These are phyloP conservation scores for Betula pendula DNA, from an alignment of 306 rosid species.

Conservation along the genomic window DNA sequence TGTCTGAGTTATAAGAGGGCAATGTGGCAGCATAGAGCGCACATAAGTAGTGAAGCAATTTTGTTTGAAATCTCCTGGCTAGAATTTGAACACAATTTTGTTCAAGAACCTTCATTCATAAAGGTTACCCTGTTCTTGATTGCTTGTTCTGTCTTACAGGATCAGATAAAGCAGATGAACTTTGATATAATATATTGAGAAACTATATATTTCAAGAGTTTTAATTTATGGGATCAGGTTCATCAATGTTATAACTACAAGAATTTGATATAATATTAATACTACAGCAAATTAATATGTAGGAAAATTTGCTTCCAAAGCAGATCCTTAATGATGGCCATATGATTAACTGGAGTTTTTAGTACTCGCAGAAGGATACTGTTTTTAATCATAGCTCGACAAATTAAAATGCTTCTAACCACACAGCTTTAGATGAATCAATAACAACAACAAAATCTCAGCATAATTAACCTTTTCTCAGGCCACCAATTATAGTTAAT, in stretches of 20 bases:
- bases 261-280: no score
- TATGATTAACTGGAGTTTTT: slow-evolving; percentile 21
- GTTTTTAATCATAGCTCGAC: slow-evolving; percentile 34
- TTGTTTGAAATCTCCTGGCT: no score
- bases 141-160: no score
- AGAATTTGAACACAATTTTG: no score
- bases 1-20: slow-evolving; percentile 11
- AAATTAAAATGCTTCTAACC: slow-evolving; percentile 36
- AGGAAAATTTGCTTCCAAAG: not conserved
- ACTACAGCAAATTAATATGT: not conserved
- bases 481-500: slow-evolving; percentile 51
- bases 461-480: slow-evolving; percentile 49
- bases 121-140: not conserved
- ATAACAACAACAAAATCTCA: slow-evolving; percentile 9
- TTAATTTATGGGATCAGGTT: no score
- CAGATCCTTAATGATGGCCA: slow-evolving; percentile 13
- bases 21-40: slow-evolving; percentile 45
- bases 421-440: no score
- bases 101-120: not conserved
- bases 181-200: no score
- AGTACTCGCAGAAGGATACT: slow-evolving; percentile 26
- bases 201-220: no score
- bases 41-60: not conserved
- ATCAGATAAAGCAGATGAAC: no score
- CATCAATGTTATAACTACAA: no score